Evolutionary conservation across 2,329 filamentous ascomycete species (phyloP).

Genomic region (Phyllosticta citrichinensis): DNA sequence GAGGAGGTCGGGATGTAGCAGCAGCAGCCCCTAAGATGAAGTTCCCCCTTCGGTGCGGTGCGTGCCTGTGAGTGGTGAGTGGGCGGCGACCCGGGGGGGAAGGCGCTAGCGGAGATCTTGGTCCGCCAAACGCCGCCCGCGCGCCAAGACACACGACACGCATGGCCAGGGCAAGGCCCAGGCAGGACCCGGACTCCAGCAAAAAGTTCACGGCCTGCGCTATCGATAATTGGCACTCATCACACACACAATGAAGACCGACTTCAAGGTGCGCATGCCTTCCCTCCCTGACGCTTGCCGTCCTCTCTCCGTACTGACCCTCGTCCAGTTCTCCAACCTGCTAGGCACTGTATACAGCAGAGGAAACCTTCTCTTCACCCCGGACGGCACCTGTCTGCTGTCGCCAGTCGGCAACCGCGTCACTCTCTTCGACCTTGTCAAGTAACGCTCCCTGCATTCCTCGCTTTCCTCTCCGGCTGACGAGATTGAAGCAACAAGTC

Average conservation of each 20-base stretch:
- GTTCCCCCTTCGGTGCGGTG: conserved; percentile 9
- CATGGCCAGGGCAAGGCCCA: too few relatives aligned
- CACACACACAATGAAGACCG: conserved; percentile 73
- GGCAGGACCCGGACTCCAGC: conserved; percentile 11
- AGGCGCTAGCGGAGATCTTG: conserved; percentile 4
- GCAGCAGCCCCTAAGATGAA: conserved; percentile 11
- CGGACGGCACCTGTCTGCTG: conserved; percentile 89
- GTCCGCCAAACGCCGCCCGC: background rate
- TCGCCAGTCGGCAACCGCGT: conserved; percentile 96
- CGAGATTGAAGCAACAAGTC: conserved; percentile 61
- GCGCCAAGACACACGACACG: background rate
- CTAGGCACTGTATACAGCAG: conserved; percentile 96
- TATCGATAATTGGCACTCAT: conserved; percentile 3
- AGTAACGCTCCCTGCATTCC: conserved; percentile 47
- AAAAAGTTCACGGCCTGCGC: conserved; percentile 23
- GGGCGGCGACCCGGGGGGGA: conserved; percentile 1
- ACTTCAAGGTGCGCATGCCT: conserved; percentile 68
- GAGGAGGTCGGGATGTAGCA: conserved; percentile 3
- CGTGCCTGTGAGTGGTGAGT: background rate
- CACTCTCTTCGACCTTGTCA: conserved; percentile 89
- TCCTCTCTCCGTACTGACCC: conserved; percentile 17
- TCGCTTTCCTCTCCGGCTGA: background rate
- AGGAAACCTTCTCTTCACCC: conserved; percentile 93
- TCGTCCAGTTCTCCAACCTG: conserved; percentile 81
- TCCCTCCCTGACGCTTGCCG: background rate